These are phyloP conservation scores for Vitis rotundifolia DNA, from an alignment of 164 flowering plant genomes.

Conservation along the genomic window DNA sequence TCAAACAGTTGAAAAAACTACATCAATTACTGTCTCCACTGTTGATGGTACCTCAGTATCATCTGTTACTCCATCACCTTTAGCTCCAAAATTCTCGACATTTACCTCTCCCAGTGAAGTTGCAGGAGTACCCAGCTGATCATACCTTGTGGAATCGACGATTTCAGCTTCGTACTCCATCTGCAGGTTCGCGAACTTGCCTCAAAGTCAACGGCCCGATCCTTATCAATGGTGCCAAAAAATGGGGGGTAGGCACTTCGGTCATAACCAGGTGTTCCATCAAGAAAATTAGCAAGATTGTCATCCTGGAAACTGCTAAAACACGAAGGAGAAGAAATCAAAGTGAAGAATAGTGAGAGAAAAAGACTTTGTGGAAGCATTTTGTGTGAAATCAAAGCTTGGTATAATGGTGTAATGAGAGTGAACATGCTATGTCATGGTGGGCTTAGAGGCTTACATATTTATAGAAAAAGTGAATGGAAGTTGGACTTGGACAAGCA, in stretches of 20 bases:
- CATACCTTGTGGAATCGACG: neutral
- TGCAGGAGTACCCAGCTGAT: neutral
- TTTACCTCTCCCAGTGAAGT: constrained; percentile 17
- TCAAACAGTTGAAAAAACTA: too few relatives aligned
- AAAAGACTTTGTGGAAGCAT: constrained; percentile 7
- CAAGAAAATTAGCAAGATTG: neutral
- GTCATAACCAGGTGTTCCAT: neutral
- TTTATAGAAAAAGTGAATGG: constrained; percentile 4
- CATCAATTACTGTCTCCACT: too few relatives aligned
- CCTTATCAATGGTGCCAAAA: neutral
- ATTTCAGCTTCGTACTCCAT: neutral
- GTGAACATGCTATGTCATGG: neutral
- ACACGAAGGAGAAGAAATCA: neutral
- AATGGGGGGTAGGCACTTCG: constrained; percentile 2
- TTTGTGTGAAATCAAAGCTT: neutral
- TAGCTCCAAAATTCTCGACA: constrained; percentile 51
- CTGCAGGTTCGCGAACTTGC: neutral
- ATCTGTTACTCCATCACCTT: constrained; percentile 42
- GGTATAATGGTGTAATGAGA: too few relatives aligned
- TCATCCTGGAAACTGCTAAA: constrained; percentile 1
- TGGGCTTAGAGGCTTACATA: neutral
- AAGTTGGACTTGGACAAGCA: neutral
- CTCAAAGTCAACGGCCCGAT: neutral
- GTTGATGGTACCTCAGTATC: constrained; percentile 37
- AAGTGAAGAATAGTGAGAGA: constrained; percentile 3